phyloP scores from a whole-genome alignment of 2,329 filamentous ascomycete species.

The Colletotrichum tamarilloi region DNA sequence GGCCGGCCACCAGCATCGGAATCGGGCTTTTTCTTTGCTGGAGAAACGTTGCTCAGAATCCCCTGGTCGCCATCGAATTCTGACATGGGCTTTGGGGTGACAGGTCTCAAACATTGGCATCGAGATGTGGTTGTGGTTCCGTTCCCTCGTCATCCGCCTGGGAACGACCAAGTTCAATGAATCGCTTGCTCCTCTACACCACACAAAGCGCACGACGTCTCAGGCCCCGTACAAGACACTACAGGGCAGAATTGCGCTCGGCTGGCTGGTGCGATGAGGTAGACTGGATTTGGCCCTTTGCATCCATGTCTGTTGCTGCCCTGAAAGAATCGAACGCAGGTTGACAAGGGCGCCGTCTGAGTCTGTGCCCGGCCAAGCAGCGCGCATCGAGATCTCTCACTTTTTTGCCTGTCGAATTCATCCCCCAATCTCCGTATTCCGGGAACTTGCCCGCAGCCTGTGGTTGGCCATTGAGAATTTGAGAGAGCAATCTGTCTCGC shows the following conservation, averaged over 20 bases:
- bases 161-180: neutral
- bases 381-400: constrained; percentile 24
- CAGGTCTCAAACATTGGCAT: constrained; percentile 1
- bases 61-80: neutral
- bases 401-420: neutral
- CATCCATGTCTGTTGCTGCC: neutral
- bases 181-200: neutral
- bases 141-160: constrained; percentile 1
- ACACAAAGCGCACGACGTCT: neutral
- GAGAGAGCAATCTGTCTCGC: neutral
- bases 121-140: neutral
- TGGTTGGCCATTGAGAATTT: neutral
- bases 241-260: neutral
- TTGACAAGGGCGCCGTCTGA: constrained; percentile 12
- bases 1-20: neutral
- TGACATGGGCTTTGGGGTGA: constrained; percentile 8
- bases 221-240: neutral
- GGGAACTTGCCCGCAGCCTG: neutral
- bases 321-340: neutral
- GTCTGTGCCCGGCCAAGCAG: neutral
- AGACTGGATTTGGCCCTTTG: neutral
- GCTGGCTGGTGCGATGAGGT: neutral
- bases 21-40: neutral
- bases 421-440: neutral
- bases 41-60: neutral